Conservation (phyloP, 192 early-diverging fungal species). For the Gigaspora rosea region DNA sequence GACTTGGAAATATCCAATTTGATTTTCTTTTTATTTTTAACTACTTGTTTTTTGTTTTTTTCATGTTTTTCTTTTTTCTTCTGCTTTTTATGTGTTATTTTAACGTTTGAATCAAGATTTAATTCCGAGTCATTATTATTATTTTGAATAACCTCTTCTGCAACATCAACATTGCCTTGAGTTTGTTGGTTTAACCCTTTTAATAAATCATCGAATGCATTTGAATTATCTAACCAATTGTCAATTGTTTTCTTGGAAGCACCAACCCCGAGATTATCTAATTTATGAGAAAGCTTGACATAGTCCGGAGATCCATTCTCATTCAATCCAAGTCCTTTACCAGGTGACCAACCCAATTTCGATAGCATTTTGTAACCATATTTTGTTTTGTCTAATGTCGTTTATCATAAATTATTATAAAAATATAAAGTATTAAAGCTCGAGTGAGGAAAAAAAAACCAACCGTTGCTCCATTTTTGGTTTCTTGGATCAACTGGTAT, state of each 20-base stretch:
- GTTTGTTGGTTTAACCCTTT: constrained; percentile 72
- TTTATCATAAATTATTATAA: neutral
- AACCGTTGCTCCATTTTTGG: constrained; percentile 84
- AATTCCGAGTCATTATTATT: neutral
- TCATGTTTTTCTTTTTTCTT: no score
- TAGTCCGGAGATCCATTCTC: constrained; percentile 84
- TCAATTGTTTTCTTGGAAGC: constrained; percentile 83
- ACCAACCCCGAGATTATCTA: constrained; percentile 87
- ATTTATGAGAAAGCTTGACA: constrained; percentile 85
- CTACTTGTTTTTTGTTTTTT: no score
- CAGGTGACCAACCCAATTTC: constrained; percentile 96
- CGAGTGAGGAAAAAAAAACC: neutral
- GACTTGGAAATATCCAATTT: no score
- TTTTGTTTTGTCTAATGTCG: constrained; percentile 65
- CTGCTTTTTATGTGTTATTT: neutral
- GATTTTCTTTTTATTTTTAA: no score
- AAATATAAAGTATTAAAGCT: neutral
- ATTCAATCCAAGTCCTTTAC: constrained; percentile 88
- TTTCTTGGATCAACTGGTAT: constrained; percentile 91
- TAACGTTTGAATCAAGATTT: neutral
- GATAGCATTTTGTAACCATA: constrained; percentile 90
- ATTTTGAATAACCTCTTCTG: neutral
- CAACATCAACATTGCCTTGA: constrained; percentile 34
- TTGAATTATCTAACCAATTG: constrained; percentile 95
- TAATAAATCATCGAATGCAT: constrained; percentile 81